phyloP scores from a whole-genome alignment of 2,329 filamentous ascomycete genomes.

The Scopulariopsis brevicaulis region DNA sequence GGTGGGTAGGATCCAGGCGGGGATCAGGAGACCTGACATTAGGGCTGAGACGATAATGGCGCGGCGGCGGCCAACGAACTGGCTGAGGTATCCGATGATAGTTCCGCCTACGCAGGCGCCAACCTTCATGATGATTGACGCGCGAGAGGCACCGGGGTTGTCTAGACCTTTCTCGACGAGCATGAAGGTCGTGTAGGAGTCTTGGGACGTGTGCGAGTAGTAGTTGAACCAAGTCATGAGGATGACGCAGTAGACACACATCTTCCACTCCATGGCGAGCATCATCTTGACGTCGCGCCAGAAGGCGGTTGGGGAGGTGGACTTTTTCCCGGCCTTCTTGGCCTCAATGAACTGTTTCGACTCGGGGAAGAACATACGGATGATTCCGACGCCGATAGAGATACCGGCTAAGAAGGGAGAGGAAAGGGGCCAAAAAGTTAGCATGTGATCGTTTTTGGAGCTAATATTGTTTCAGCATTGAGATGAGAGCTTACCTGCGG shows the following conservation, averaged over 20 bases:
- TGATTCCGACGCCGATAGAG: constrained; percentile 69
- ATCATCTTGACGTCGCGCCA: constrained; percentile 67
- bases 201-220: constrained; percentile 71
- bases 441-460: constrained; percentile 15
- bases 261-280: constrained; percentile 66
- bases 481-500: constrained; percentile 27
- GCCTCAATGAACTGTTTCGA: constrained; percentile 50
- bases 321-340: constrained; percentile 12
- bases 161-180: constrained; percentile 35
- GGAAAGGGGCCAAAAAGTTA: constrained; percentile 78
- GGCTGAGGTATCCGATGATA: constrained; percentile 62
- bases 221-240: constrained; percentile 66
- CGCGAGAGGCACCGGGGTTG: constrained; percentile 46
- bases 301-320: constrained; percentile 45
- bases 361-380: constrained; percentile 68
- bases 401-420: constrained; percentile 75
- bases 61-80: constrained; percentile 63
- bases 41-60: constrained; percentile 51
- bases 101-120: constrained; percentile 66
- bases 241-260: constrained; percentile 52
- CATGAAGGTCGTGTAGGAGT: constrained; percentile 68
- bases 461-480: too few species aligned
- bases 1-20: constrained; percentile 57
- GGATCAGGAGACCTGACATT: constrained; percentile 49
- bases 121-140: constrained; percentile 69